Evolutionary conservation across 2,329 filamentous ascomycete genomes (phyloP).

Genomic region (Chaetomiaceae sp.): DNA sequence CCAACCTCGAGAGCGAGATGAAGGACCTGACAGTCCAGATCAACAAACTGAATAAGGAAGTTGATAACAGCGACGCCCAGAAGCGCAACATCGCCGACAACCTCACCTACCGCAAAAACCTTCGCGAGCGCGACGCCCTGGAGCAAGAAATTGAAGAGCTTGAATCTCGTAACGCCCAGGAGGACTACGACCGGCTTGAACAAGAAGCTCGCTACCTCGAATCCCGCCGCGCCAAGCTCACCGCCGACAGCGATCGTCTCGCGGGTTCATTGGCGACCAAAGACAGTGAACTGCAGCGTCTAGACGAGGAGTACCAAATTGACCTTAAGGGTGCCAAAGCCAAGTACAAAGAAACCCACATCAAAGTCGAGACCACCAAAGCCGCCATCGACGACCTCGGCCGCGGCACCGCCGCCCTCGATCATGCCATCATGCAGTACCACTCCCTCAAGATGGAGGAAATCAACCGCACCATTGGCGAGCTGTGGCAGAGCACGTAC

Average conservation of each 20-base stretch:
- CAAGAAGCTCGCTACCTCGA: slow-evolving; percentile 65
- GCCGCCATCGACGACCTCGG: slow-evolving; percentile 87
- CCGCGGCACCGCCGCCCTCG: slow-evolving; percentile 76
- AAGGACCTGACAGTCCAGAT: slow-evolving; percentile 62
- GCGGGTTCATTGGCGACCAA: slow-evolving; percentile 79
- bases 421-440: slow-evolving; percentile 96
- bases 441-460: slow-evolving; percentile 97
- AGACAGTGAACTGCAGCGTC: slow-evolving; percentile 69
- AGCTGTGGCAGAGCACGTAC: slow-evolving; percentile 97
- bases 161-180: slow-evolving; percentile 72
- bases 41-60: slow-evolving; percentile 72
- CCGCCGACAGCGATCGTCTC: slow-evolving; percentile 68
- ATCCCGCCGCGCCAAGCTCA: slow-evolving; percentile 61
- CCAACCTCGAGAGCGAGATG: slow-evolving; percentile 63
- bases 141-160: slow-evolving; percentile 67
- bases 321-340: slow-evolving; percentile 79
- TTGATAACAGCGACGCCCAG: slow-evolving; percentile 74
- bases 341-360: slow-evolving; percentile 81
- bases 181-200: slow-evolving; percentile 72
- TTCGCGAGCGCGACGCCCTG: slow-evolving; percentile 63
- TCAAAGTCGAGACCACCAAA: slow-evolving; percentile 86
- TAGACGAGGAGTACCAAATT: slow-evolving; percentile 75
- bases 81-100: slow-evolving; percentile 89
- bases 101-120: slow-evolving; percentile 74
- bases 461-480: slow-evolving; percentile 89